Percentiles rank a stretch among this genome's conserved stretches.
Conservation (phyloP, 768 basidiomycete genomes). For the Suillus ampliporus region DNA sequence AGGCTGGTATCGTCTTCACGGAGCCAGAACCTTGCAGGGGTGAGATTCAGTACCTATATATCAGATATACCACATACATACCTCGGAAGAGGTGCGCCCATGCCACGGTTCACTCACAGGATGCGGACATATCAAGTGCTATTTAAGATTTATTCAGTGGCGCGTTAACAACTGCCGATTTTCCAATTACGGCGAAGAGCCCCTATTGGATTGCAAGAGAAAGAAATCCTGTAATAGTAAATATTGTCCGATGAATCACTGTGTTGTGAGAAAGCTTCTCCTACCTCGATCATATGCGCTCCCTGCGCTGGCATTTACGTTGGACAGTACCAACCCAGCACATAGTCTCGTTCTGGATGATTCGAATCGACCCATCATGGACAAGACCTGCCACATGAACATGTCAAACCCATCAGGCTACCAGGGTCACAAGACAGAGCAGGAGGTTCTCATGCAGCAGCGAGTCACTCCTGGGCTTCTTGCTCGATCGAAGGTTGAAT, state of each 20-base stretch:
- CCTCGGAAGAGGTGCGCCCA: neutral
- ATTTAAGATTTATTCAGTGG: too few species aligned
- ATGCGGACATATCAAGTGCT: neutral
- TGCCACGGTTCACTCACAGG: neutral
- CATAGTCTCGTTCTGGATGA: neutral
- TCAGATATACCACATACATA: neutral
- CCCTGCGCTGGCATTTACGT: neutral
- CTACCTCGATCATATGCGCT: neutral
- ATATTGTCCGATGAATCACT: neutral
- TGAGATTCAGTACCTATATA: neutral
- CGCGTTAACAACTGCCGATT: neutral
- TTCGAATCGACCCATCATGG: neutral
- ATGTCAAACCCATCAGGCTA: neutral
- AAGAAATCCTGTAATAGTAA: neutral
- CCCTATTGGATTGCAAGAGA: neutral
- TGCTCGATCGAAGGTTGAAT: neutral
- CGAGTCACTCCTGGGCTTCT: neutral
- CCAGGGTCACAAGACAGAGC: too few species aligned
- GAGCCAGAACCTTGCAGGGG: neutral
- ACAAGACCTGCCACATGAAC: neutral
- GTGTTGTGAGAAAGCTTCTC: neutral
- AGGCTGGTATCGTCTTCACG: neutral
- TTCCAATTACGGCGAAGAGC: neutral
- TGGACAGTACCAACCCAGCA: neutral
- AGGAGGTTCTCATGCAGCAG: neutral